A percentile compares a stretch with the other conserved stretches of the same genome.
Evolutionary conservation across 805 yeast species (phyloP).

Genomic region (Metschnikowia gruessii): DNA sequence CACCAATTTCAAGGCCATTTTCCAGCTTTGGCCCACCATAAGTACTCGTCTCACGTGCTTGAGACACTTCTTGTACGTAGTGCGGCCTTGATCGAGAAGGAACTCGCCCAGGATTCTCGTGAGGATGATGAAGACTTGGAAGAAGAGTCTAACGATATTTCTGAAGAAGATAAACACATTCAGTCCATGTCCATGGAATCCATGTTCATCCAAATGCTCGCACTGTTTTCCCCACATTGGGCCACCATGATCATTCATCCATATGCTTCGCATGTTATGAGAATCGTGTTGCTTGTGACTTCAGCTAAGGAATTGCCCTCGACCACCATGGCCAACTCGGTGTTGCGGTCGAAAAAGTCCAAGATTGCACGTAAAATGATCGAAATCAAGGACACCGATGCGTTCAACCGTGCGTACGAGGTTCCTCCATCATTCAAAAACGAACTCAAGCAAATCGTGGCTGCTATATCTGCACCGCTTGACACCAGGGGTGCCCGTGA

Average conservation of each 20-base stretch:
- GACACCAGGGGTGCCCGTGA: constrained; percentile 54
- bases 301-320: constrained; percentile 80
- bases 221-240: constrained; percentile 62
- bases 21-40: constrained; percentile 74
- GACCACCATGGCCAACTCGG: constrained; percentile 61
- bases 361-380: constrained; percentile 92
- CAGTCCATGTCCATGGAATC: constrained; percentile 57
- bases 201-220: constrained; percentile 59
- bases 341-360: constrained; percentile 77
- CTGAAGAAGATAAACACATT: constrained; percentile 33
- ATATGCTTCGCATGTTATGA: constrained; percentile 85
- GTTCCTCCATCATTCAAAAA: constrained; percentile 67
- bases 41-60: constrained; percentile 89
- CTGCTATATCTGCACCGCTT: constrained; percentile 34
- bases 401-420: constrained; percentile 62
- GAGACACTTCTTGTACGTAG: constrained; percentile 78
- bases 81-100: constrained; percentile 74
- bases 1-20: constrained; percentile 71
- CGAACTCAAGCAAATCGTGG: constrained; percentile 51
- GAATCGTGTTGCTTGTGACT: constrained; percentile 66
- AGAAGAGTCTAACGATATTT: constrained; percentile 9
- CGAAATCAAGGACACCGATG: constrained; percentile 75
- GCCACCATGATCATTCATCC: constrained; percentile 63
- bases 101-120: constrained; percentile 41
- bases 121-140: constrained; percentile 36